Base-by-base conservation (phyloP, 1,284 basidiomycete species). In the Peniophora sp. region DNA sequence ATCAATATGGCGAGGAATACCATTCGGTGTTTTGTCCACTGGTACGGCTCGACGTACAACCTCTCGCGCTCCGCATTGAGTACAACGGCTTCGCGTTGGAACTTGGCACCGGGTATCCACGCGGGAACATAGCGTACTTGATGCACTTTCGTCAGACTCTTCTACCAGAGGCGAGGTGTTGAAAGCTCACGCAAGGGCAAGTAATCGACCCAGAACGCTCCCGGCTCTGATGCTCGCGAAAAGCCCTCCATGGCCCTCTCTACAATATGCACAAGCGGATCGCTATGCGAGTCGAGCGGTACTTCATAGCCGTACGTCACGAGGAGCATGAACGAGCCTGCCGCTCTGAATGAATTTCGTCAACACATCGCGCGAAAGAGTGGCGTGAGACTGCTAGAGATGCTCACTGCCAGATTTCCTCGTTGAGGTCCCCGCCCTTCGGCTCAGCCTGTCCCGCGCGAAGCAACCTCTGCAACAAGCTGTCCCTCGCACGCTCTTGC, bases 171-270 rank as follows among this genome's bases (percentile, higher is more conserved):
- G 12, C 38, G 41, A 35, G 10, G 16, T 38, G 52, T 16, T 14
- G 10, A 10, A 20, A 19, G 46, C 52, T 34, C 47, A 65, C 64
- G 53, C 2, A 62, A 49, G 0, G 69, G 68, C 49, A 70, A 63
- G 35, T 60, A 62, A 58, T 73, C 70, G 2, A 72, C 69, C 50
- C 60, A 50, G 54, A 66, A 71, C 49, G 67, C 65, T n/a, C 67
- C 69, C 0, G 69, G 71, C 49, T 68, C 67, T 1, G 69, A 68
- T 1, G 69, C 69, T 19, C 59, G 52, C 0, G 68, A 58, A 49
- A 72, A 70, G 6, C 69, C 69, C n/a, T 61, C 58, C 69, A 73
- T 71, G 12, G 71, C 71, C 43, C 68, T 60, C 50, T 73, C 66
- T 5, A 66, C 70, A 8, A 72, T 68, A 47, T 64, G 59, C 2